Evolutionary conservation across 1,139 yeast genomes (phyloP), one percentile per base, ranked within the genome.

Genomic region (Yamadazyma trypodendri): DNA sequence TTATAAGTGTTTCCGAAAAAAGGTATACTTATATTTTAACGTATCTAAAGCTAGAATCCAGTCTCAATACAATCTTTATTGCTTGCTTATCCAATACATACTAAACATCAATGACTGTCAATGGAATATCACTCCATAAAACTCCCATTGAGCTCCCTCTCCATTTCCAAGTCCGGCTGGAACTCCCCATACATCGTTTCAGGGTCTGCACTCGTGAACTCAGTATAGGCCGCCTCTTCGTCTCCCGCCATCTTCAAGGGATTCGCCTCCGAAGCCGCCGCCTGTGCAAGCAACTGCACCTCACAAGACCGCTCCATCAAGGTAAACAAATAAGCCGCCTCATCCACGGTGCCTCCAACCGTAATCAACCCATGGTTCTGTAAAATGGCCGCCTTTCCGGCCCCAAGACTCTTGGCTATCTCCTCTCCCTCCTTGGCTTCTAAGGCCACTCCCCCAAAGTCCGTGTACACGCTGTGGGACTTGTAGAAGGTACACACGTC

Each of bases 291-390:
- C 49, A 85, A 61, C 59, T 85, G 94, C n/a, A 77, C 77, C 51
- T 84, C 76, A 56, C 95, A 85, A 8, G 78, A 60, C 52, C 76
- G 75, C 55, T 85, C 95, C 76, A 81, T 65, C 43, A 83, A 64
- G 0, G 81, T 73, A 58, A 79, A 85, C 42, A 84, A 59, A 52
- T 79, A 81, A 2, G 92, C 92, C 2, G 95, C 95, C 62, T 85
- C 95, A 53, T 84, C 95, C 9, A 85, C 86, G 1, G 90, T 84
- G 24, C 63, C 47, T 8, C 95, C 95, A 3, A 82, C 86, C 1
- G 95, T 85, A 47, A 86, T 60, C 29, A 85, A 68, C 11, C 95
- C 95, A 55, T 86, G 95, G 61, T 84, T 86, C 54, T 79, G 84
- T 49, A 86, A 68, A 47, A 86, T 81, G 20, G 81, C 74, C 4